phyloP scores from a whole-genome alignment of 2,329 filamentous ascomycete genomes.

The Geosmithia flava region DNA sequence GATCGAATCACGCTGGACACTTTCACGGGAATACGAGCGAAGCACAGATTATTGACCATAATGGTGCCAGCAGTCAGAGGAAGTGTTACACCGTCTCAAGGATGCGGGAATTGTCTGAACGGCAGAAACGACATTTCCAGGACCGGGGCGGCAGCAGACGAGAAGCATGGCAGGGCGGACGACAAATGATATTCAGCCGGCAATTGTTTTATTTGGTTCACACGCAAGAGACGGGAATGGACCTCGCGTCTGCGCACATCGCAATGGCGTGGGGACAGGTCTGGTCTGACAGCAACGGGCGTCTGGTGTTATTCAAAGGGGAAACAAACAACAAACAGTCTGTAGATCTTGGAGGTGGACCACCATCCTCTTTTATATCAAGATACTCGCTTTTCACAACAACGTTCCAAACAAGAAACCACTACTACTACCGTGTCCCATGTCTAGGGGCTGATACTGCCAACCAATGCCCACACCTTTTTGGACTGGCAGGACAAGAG shows the following conservation, averaged over 20 bases:
- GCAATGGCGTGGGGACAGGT: background rate
- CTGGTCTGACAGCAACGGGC: background rate
- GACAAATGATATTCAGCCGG: background rate
- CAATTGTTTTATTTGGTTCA: background rate
- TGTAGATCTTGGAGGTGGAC: slow-evolving; percentile 32
- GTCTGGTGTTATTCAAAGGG: slow-evolving; percentile 2
- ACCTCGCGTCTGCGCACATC: background rate
- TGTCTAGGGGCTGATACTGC: background rate
- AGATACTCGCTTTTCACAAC: slow-evolving; percentile 15
- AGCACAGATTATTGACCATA: background rate
- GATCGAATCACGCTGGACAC: no score
- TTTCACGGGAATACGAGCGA: no score
- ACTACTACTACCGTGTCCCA: background rate
- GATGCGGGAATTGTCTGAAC: slow-evolving; percentile 26
- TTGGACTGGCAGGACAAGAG: background rate
- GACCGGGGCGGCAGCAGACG: background rate
- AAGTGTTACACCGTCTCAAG: slow-evolving; percentile 23
- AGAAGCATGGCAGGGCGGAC: background rate
- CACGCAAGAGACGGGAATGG: background rate
- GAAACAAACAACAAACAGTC: slow-evolving; percentile 7
- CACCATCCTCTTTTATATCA: slow-evolving; percentile 28
- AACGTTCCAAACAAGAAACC: background rate
- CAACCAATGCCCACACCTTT: background rate
- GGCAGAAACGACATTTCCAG: background rate
- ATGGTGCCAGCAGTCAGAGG: slow-evolving; percentile 12